Base-by-base conservation (phyloP, 441 rosid species). In the Croton laevigatus region DNA sequence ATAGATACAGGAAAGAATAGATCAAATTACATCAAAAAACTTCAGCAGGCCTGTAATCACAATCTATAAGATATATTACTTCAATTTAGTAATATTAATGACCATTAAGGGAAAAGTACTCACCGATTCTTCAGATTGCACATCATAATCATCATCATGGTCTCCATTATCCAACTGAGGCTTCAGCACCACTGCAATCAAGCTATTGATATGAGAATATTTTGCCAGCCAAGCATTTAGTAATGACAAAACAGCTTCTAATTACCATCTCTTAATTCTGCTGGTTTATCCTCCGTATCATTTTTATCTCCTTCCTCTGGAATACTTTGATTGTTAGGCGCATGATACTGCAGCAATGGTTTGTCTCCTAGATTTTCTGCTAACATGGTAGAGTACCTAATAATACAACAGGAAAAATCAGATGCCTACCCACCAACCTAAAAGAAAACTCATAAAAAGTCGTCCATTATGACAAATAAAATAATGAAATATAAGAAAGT, bases 301-400 rank as follows among this genome's bases (percentile, higher is more conserved):
- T 74, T 76, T 72, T 75, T 79, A 69, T 86, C 83, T 40, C 63
- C 80, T 73, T 77, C 79, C 80, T 68, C 77, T 38, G 78, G 70
- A 9, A 74, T 77, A 69, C 66, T 76, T 34, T 72, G 68, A 69
- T 76, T 72, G 75, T 78, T 72, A 70, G 54, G 73, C 32, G 74
- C 57, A 69, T 83, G 55, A 80, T 73, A 37, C 45, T 72, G 88
- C 71, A 79, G 85, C 63, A 69, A 73, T 44, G 81, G 88, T 71
- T 78, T 84, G 69, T 93, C 97, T 72, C 79, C 91, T 65, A 96
- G 85, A 82, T 96, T 96, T 89, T 96, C 99, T 40, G 99, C 99
- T 71, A 96, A 82, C 99, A 96, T 96, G 59, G 97, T 93, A 69
- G 99, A 96, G 88, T 96, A 96, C 88, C 99, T 96, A 72, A 78